These are phyloP conservation scores for Sporodiniella umbellata DNA, from an alignment of 371 early-diverging fungal species.

Conservation along the genomic window DNA sequence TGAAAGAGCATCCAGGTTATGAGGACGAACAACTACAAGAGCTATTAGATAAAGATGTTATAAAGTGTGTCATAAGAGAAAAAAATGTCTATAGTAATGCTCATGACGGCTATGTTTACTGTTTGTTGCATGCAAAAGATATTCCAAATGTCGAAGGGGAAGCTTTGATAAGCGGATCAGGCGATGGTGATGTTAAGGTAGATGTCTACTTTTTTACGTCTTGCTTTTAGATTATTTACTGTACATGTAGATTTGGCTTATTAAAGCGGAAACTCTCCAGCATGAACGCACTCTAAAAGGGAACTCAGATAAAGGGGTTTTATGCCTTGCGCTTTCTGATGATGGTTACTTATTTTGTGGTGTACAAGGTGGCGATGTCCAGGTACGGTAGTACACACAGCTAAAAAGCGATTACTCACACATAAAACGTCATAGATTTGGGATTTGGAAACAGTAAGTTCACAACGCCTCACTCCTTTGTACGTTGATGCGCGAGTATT, in stretches of 20 bases:
- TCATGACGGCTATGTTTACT: constrained; percentile 78
- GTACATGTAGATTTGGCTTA: constrained; percentile 52
- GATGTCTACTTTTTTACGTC: no score
- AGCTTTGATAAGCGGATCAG: constrained; percentile 68
- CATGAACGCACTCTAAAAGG: constrained; percentile 45
- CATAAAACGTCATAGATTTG: constrained; percentile 53
- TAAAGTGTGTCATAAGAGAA: constrained; percentile 55
- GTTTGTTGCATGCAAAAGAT: constrained; percentile 50
- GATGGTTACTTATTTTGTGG: constrained; percentile 77
- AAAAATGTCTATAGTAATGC: constrained; percentile 58
- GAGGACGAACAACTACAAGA: constrained; percentile 16
- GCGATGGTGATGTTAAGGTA: constrained; percentile 73
- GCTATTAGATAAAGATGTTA: constrained; percentile 34
- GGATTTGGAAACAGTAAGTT: constrained; percentile 72
- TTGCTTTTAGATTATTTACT: background rate
- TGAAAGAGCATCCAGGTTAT: constrained; percentile 6
- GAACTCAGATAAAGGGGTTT: constrained; percentile 58
- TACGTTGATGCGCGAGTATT: constrained; percentile 1
- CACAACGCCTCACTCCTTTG: background rate
- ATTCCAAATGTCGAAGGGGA: constrained; percentile 55
- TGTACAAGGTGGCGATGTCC: constrained; percentile 76
- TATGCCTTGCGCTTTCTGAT: constrained; percentile 58
- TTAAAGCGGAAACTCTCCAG: constrained; percentile 38
- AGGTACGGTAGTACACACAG: constrained; percentile 25
- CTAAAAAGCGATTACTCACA: background rate